These are phyloP conservation scores for Intubia oerlemansii DNA, from an alignment of 2,329 filamentous ascomycete genomes.

Conservation along the genomic window DNA sequence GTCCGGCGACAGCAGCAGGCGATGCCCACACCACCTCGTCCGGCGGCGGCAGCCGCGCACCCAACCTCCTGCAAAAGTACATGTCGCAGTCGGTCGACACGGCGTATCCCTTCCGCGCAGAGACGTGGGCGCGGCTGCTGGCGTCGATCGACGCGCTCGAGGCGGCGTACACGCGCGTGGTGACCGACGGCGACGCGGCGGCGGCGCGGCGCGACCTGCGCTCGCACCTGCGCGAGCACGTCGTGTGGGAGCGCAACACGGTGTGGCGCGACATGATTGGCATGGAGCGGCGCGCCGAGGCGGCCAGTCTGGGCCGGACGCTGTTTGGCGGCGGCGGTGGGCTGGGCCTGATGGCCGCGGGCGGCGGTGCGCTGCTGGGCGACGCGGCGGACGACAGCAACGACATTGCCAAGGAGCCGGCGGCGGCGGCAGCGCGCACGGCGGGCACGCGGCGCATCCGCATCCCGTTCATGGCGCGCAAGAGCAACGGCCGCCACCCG, in stretches of 20 bases:
- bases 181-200: constrained; percentile 59
- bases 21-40: too few relatives aligned
- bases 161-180: constrained; percentile 55
- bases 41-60: too few relatives aligned
- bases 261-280: constrained; percentile 99
- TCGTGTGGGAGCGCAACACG: constrained; percentile 97
- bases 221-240: constrained; percentile 81
- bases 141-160: constrained; percentile 57
- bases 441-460: constrained; percentile 41
- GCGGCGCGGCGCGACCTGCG: constrained; percentile 69
- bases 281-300: constrained; percentile 86
- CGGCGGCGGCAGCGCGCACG: constrained; percentile 43
- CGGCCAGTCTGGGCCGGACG: constrained; percentile 72
- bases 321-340: constrained; percentile 39
- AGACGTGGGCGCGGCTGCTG: constrained; percentile 50
- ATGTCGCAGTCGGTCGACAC: constrained; percentile 52
- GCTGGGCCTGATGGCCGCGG: constrained; percentile 5
- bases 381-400: neutral
- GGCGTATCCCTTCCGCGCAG: constrained; percentile 60
- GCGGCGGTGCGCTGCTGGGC: neutral
- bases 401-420: constrained; percentile 26
- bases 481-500: too few relatives aligned
- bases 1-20: too few relatives aligned
- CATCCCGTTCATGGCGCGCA: constrained; percentile 38
- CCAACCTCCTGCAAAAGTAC: too few relatives aligned